A percentile compares a stretch with the other conserved stretches of the same genome.
These are phyloP conservation scores for Nannochloropsis salina DNA, from an alignment of 108 stramenopile species.

Conservation along the genomic window DNA sequence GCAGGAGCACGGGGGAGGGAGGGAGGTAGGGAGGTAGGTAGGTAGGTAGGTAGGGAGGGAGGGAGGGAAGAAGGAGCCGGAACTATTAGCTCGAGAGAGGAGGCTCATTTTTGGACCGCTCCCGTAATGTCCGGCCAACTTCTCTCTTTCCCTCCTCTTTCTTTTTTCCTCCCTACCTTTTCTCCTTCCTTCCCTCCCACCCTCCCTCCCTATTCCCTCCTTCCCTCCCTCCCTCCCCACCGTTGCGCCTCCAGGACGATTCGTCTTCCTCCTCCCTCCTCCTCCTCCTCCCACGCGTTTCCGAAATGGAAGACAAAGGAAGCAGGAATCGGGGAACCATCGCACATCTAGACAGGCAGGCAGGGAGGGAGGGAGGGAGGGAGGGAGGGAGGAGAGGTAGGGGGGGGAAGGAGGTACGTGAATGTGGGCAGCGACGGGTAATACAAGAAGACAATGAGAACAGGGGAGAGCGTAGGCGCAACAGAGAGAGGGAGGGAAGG, in stretches of 20 bases:
- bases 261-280: constrained; percentile 71
- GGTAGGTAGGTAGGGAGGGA: neutral
- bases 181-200: neutral
- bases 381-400: neutral
- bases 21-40: neutral
- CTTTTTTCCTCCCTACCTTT: neutral
- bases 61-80: neutral
- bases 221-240: constrained; percentile 25
- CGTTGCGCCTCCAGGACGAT: constrained; percentile 58
- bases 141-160: neutral
- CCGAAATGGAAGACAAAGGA: constrained; percentile 46
- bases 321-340: neutral
- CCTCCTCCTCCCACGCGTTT: constrained; percentile 63
- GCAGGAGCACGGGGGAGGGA: neutral
- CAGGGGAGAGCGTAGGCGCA: no score
- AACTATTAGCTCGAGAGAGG: neutral
- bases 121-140: neutral
- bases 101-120: no score
- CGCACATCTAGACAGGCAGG: neutral
- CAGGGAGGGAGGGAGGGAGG: constrained; percentile 19
- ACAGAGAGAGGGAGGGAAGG: neutral
- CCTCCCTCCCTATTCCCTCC: neutral
- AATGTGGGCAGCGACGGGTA: no score
- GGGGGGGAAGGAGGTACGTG: neutral
- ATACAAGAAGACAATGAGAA: no score